Evolutionary conservation across 192 early-diverging fungal species (phyloP).

Genomic region (Geranomyces variabilis): DNA sequence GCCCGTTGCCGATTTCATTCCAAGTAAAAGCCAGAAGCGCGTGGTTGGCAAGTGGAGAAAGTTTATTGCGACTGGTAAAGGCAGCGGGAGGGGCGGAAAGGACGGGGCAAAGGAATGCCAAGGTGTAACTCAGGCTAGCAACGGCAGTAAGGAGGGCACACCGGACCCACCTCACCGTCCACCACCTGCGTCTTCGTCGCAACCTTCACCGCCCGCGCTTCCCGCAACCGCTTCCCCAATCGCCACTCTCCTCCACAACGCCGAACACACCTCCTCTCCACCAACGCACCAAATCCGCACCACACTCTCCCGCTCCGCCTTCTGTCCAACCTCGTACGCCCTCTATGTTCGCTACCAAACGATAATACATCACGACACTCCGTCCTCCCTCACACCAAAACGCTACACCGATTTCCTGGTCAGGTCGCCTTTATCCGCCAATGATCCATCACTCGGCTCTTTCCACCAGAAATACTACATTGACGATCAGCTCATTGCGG

Average conservation of each 20-base stretch:
- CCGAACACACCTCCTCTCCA: slow-evolving; percentile 17
- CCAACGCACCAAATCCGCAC: slow-evolving; percentile 41
- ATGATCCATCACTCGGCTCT: slow-evolving; percentile 56
- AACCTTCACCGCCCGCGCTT: too few species aligned
- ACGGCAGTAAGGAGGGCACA: too few species aligned
- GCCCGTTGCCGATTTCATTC: slow-evolving; percentile 56
- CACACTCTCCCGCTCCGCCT: slow-evolving; percentile 65
- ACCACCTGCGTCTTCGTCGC: too few species aligned
- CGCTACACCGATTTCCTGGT: slow-evolving; percentile 75
- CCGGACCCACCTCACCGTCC: too few species aligned
- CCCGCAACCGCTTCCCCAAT: slow-evolving; percentile 6
- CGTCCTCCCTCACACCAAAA: slow-evolving; percentile 50
- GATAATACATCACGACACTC: slow-evolving; percentile 76
- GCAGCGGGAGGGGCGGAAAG: neutral
- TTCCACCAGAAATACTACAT: slow-evolving; percentile 94
- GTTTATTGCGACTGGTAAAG: slow-evolving; percentile 25
- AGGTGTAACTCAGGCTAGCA: slow-evolving; percentile 27
- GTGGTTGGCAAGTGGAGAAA: slow-evolving; percentile 65
- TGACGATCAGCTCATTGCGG: slow-evolving; percentile 78
- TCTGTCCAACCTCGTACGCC: slow-evolving; percentile 71
- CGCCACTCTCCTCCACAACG: slow-evolving; percentile 15
- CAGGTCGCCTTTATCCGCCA: slow-evolving; percentile 62
- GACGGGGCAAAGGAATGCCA: slow-evolving; percentile 30
- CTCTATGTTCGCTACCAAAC: slow-evolving; percentile 85
- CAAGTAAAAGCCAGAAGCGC: slow-evolving; percentile 69